Conservation (phyloP, 495 filamentous ascomycete genomes). For the Aspergillus saccharolyticus region DNA sequence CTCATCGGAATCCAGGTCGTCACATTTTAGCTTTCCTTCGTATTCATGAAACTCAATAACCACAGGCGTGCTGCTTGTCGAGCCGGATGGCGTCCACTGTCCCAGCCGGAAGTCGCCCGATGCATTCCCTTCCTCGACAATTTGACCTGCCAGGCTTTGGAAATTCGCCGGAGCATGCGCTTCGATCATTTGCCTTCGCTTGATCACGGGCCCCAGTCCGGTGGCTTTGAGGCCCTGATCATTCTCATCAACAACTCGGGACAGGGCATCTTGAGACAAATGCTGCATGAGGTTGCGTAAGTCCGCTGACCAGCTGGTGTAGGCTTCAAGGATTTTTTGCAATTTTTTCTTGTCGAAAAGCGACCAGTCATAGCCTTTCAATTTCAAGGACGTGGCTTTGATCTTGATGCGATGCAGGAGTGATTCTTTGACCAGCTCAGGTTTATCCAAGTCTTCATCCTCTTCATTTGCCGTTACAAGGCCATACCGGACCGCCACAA, state of each 20-base stretch:
- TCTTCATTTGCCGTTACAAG: not conserved
- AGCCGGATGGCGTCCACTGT: constrained; percentile 9
- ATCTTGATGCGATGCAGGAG: constrained; percentile 15
- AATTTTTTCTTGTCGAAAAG: constrained; percentile 25
- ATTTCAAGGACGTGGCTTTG: constrained; percentile 17
- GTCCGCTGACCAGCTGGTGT: constrained; percentile 16
- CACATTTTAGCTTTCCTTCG: constrained; percentile 12
- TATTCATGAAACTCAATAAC: constrained; percentile 21
- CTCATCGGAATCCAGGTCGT: constrained; percentile 17
- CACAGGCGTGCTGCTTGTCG: constrained; percentile 1
- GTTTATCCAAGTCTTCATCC: constrained; percentile 4
- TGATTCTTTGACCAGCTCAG: constrained; percentile 9
- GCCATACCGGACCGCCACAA: constrained; percentile 12
- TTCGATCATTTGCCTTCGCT: constrained; percentile 11
- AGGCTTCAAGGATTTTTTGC: constrained; percentile 13
- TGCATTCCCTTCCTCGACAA: constrained; percentile 11
- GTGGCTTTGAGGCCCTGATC: constrained; percentile 13
- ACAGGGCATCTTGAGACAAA: constrained; percentile 17
- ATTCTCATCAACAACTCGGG: constrained; percentile 4
- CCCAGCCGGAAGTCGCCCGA: constrained; percentile 14
- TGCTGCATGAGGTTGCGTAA: constrained; percentile 20
- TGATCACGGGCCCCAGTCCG: constrained; percentile 18
- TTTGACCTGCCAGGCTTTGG: constrained; percentile 14
- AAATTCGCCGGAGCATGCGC: constrained; percentile 17
- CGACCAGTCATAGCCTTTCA: constrained; percentile 22